Evolutionary conservation across 2,329 filamentous ascomycete genomes (phyloP), one percentile per base, ranked within the genome.

Genomic region (Fusarium sp.): DNA sequence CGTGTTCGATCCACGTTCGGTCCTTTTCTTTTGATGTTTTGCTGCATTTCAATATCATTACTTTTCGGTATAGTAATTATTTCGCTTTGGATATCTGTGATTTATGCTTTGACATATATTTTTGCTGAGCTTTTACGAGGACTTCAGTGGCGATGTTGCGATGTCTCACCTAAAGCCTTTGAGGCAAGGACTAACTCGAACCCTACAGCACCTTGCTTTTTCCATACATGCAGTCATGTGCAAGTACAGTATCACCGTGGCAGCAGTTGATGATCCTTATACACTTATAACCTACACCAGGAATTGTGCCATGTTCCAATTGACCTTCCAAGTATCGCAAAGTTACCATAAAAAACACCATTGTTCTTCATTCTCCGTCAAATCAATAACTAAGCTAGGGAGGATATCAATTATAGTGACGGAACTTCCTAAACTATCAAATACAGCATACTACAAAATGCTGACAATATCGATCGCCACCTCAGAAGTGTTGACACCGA

Each of bases 401-500:
- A 37, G 3, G 5, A 11, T 21, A 21, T 21, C 21, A 21, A 21
- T 30, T 13, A 30, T 30, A 7, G 0, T 44, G 42, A 10, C 4
- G 10, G 18, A 21, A 12, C 13, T n/a, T 3, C 6, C 3, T 52
- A 1, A n/a, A 25, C 19, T 9, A 16, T 26, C 21, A 23, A 14
- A 25, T 25, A 1, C 23, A 6, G 14, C 8, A 6, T 10, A n/a
- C 55, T 75, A 81, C 55, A 82, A 65, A 55, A 78, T 73, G 31
- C 80, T 79, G 18, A 80, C n/a, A 18, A 84, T 58, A 61, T 79
- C 79, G 48, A 76, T 68, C 16, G 76, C 77, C 43, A 77, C 73
- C 28, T 82, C 58, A 56, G 73, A 52, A 34, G 78, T 70, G 54
- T 84, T 84, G 31, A 72, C 73, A 13, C 80, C 79, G 67, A 77